Conservation (phyloP, 345 rosid species). For the Brassica carinata region DNA sequence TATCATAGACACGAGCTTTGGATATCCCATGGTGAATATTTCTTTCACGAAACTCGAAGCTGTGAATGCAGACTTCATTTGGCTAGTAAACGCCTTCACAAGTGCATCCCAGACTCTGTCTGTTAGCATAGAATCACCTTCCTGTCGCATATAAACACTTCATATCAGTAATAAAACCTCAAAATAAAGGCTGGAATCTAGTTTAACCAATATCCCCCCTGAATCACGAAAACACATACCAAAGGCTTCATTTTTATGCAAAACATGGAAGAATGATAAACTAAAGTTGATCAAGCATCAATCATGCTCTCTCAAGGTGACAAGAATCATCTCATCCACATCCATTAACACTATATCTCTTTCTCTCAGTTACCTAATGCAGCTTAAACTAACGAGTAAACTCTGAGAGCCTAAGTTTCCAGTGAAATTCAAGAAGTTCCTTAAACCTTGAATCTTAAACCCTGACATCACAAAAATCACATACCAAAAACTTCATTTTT, state of each 20-base stretch:
- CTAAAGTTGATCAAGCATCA: slow-evolving; percentile 5
- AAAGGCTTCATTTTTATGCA: neutral
- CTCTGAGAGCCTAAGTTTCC: neutral
- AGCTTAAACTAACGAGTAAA: neutral
- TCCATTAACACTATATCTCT: neutral
- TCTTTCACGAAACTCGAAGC: slow-evolving; percentile 99
- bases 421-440: neutral
- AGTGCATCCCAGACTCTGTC: slow-evolving; percentile 97
- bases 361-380: slow-evolving; percentile 16
- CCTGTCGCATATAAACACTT: slow-evolving; percentile 50
- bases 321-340: slow-evolving; percentile 4
- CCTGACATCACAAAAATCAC: slow-evolving; percentile 21
- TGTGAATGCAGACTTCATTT: slow-evolving; percentile 93
- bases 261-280: neutral
- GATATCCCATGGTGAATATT: slow-evolving; percentile 86
- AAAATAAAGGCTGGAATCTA: neutral
- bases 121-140: slow-evolving; percentile 78
- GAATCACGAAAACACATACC: slow-evolving; percentile 8
- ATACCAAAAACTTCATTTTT: neutral
- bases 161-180: slow-evolving; percentile 31
- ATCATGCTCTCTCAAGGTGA: neutral
- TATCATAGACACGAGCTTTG: slow-evolving; percentile 80
- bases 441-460: neutral
- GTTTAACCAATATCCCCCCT: neutral
- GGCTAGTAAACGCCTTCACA: slow-evolving; percentile 86